Evolutionary conservation across 208 protist genomes (phyloP), one percentile per base, ranked within the genome.

Genomic region (Herpetomonas tarakana): DNA sequence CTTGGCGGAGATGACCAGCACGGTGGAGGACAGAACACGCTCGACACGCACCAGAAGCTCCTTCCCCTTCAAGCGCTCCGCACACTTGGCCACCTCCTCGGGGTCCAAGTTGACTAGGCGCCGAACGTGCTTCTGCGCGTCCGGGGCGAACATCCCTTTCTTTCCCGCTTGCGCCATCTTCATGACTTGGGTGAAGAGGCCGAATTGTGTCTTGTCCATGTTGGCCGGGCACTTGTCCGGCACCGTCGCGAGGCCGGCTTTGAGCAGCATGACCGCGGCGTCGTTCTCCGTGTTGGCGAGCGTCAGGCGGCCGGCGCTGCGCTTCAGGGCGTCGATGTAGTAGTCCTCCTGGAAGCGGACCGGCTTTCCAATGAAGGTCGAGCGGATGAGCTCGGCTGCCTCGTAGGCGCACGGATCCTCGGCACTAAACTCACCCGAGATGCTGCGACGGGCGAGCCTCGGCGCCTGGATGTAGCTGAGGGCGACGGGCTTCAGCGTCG

Each of bases 341-440:
- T 93, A 92, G 57, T 95, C 91, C 62, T 94, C 82, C 19, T 68
- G 71, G 52, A 95, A 97, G 41, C 81, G 72, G 30, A 95, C 88
- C 51, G 73, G 70, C 65, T 94, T 93, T 45, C 91, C 91, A 58
- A 97, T 94, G 52, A 92, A 91, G 7, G 61, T 71, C 25, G 57
- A 75, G 51, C 91, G 88, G 19, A 95, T 83, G 30, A 94, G 78
- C 76, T 97, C 88, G 0, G 69, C 74, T 9, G 91, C 91, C 58
- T 93, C 86, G 79, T 79, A 86, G 12, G 88, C 87, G 68, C 76
- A 97, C 24, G 88, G 88, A 11, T 97, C 91, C 52, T 97, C 91
- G 1, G 65, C 57, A 14, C 71, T 73, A 56, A 91, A 91, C n/a
- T 79, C 86, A 9, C 83, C 85, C 30, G 51, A 73, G 16, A 70